These are phyloP conservation scores for Chlamydomonas eustigma DNA, from an alignment of 139 green algal genomes.

Conservation along the genomic window DNA sequence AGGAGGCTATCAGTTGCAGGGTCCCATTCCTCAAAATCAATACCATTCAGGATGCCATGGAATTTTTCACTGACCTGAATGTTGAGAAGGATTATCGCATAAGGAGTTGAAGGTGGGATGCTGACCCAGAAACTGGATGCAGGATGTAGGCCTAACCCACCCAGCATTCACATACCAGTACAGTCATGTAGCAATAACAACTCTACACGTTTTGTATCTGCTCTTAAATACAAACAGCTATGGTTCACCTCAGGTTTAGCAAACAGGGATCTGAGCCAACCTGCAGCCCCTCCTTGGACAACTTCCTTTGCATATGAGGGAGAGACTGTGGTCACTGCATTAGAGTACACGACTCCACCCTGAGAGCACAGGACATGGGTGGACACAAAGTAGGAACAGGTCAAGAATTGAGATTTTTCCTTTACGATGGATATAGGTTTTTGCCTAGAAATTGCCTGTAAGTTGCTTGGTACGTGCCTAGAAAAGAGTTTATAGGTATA, in stretches of 20 bases:
- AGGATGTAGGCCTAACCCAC: neutral
- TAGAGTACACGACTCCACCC: constrained; percentile 81
- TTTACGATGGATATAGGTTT: no score
- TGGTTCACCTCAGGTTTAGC: constrained; percentile 8
- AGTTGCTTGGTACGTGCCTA: no score
- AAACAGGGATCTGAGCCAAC: constrained; percentile 61
- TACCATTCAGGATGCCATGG: constrained; percentile 91
- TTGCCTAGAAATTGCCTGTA: no score
- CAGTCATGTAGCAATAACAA: no score
- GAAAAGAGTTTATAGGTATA: no score
- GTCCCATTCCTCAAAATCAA: constrained; percentile 85
- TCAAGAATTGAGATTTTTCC: no score
- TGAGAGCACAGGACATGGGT: constrained; percentile 15
- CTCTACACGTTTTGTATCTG: no score
- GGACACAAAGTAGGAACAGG: neutral
- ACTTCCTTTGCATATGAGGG: constrained; percentile 84
- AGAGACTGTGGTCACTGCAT: constrained; percentile 86
- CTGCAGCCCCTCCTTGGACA: constrained; percentile 65
- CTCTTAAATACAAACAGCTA: neutral
- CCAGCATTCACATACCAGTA: no score
- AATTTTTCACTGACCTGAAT: constrained; percentile 53
- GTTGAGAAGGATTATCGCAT: neutral
- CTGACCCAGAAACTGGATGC: neutral
- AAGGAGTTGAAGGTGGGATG: neutral
- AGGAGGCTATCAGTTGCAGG: constrained; percentile 68